Evolutionary conservation across 768 basidiomycete species (phyloP).

Genomic region (Auriscalpium orientale): DNA sequence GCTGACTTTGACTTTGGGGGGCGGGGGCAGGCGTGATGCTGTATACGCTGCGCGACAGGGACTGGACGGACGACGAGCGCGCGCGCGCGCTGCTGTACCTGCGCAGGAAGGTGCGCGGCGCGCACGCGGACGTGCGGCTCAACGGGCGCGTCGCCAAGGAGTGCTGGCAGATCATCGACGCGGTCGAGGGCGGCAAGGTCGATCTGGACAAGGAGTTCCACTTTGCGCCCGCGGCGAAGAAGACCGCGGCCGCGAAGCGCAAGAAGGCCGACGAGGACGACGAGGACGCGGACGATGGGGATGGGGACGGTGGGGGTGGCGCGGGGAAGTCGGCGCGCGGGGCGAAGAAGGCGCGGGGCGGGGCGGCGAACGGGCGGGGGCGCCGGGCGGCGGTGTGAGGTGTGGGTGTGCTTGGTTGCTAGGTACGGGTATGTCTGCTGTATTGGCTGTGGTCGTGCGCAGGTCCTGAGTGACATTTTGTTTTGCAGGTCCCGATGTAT

Average conservation of each 20-base stretch:
- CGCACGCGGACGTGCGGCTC: constrained; percentile 57
- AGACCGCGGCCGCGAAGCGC: constrained; percentile 19
- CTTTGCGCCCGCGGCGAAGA: constrained; percentile 1
- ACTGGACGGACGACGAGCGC: constrained; percentile 33
- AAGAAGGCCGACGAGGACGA: constrained; percentile 25
- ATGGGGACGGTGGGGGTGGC: constrained; percentile 12
- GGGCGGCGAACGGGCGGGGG: not conserved
- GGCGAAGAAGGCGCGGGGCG: not conserved
- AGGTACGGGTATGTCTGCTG: too few species aligned
- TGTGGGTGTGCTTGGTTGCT: too few species aligned
- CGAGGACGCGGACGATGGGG: constrained; percentile 35
- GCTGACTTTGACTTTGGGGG: too few species aligned
- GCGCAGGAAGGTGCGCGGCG: constrained; percentile 45
- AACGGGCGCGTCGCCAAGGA: constrained; percentile 47
- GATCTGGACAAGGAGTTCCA: constrained; percentile 6
- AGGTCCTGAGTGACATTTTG: too few species aligned
- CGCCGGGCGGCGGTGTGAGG: not conserved
- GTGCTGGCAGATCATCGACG: constrained; percentile 51
- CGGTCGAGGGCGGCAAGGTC: constrained; percentile 22
- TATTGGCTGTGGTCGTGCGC: too few species aligned
- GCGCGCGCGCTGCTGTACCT: constrained; percentile 52
- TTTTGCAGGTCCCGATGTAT: too few species aligned
- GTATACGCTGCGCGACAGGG: constrained; percentile 38
- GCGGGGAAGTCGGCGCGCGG: not conserved
- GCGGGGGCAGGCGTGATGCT: constrained; percentile 75